Evolutionary conservation across 2,329 filamentous ascomycete genomes (phyloP).

Genomic region (Colletotrichum shisoi): DNA sequence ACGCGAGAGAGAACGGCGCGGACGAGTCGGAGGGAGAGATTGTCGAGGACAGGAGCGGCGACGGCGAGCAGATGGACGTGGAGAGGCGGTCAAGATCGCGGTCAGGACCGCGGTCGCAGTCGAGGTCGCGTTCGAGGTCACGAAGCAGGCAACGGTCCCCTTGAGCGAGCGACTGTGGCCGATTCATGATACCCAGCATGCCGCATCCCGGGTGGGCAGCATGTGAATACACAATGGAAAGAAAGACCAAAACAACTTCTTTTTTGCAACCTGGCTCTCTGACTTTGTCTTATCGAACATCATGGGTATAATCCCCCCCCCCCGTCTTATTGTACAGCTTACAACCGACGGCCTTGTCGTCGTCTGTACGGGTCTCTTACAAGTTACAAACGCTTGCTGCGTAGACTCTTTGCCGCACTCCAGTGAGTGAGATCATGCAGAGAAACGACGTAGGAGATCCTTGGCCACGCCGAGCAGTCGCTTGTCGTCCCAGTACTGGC

Average conservation of each 20-base stretch:
- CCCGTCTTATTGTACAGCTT: conserved; percentile 29
- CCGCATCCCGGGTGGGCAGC: background rate
- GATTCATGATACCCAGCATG: conserved; percentile 28
- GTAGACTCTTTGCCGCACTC: background rate
- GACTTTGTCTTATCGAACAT: background rate
- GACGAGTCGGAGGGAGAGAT: conserved; percentile 54
- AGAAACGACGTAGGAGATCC: conserved; percentile 50
- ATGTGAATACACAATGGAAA: background rate
- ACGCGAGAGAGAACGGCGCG: conserved; percentile 41
- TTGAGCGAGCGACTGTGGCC: background rate
- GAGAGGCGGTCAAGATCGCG: conserved; percentile 40
- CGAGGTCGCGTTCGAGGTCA: conserved; percentile 34
- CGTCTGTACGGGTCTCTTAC: background rate
- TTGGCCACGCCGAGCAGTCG: conserved; percentile 67
- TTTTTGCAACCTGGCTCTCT: background rate
- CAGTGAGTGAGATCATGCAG: background rate
- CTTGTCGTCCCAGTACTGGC: conserved; percentile 81
- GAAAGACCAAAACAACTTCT: background rate
- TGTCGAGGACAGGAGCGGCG: conserved; percentile 42
- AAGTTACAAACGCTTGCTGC: background rate
- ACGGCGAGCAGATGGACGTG: conserved; percentile 50
- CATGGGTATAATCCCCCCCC: no score
- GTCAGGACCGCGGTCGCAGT: conserved; percentile 30
- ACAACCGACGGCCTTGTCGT: background rate
- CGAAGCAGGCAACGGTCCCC: conserved; percentile 29